Evolutionary conservation across 2,329 filamentous ascomycete species (phyloP), one percentile per base, ranked within the genome.

Genomic region (Sporothrix dimorphospora): DNA sequence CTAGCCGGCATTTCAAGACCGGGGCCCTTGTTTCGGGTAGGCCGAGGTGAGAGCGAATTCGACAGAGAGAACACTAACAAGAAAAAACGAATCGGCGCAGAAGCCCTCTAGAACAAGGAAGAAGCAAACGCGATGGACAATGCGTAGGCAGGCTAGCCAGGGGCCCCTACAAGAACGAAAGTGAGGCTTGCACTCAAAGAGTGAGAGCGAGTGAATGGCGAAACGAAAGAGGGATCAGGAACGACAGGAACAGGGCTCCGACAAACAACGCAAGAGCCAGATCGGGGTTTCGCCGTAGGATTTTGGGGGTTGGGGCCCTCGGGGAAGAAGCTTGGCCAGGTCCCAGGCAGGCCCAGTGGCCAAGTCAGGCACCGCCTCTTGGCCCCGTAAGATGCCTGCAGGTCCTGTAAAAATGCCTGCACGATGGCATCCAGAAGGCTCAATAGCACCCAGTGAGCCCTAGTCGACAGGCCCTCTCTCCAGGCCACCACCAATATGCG

Each of bases 101-200:
- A 71, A 49, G 21, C 21, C 59, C 59, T 27, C 49, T 67, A 67
- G 61, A 67, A 71, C 45, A 21, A 42, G 45, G 30, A 66, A 71
- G 30, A 9, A 71, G 34, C 19, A 63, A 34, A 55, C 51, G 27
- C 30, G 53, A 34, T 66, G 59, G 61, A 47, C 61, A 57, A 65
- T 65, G 59, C 59, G 42, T 6, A n/a, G n/a, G 38, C 34, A 57
- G n/a, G n/a, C 49, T 45, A 34, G 30, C 21, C 59, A 45, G 47
- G 49, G 59, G 51, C 21, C 53, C 49, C n/a, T 38, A 40, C n/a
- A 27, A 40, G 30, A 19, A 34, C 9, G 30, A 34, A 40, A 14
- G 5, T 4, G 65, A 51, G 45, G 59, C 59, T 34, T 51, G 47
- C 45, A n/a, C n/a, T 16, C n/a, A 21, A 30, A 12, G n/a, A 47